A percentile compares a stretch with the other conserved stretches of the same genome.
phyloP scores from a whole-genome alignment of 768 basidiomycete genomes.

The Amanita rubescens region DNA sequence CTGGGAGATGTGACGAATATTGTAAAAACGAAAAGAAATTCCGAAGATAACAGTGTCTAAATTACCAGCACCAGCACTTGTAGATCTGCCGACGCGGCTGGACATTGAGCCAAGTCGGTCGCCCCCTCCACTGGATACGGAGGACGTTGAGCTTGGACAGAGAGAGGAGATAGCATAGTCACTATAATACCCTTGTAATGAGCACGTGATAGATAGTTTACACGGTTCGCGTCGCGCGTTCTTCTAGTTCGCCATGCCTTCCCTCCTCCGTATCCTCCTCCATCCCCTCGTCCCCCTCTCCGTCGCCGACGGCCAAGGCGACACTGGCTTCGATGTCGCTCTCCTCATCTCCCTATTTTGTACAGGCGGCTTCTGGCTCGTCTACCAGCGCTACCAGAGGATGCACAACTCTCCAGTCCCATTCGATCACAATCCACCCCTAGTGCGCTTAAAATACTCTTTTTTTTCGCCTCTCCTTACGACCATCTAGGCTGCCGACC shows the following conservation, averaged over 20 bases:
- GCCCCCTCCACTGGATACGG: conserved; percentile 37
- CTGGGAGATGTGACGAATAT: conserved; percentile 13
- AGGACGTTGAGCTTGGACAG: conserved; percentile 45
- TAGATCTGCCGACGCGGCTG: conserved; percentile 57
- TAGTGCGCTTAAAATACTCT: conserved; percentile 31
- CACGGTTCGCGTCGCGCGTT: neutral
- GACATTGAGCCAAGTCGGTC: conserved; percentile 46
- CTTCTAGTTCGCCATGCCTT: conserved; percentile 26
- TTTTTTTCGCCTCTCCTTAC: conserved; percentile 1
- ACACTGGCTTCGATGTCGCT: conserved; percentile 50
- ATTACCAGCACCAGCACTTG: conserved; percentile 63
- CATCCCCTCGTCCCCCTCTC: conserved; percentile 27
- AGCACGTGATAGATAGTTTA: conserved; percentile 3
- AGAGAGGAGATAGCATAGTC: conserved; percentile 6
- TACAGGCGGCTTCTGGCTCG: conserved; percentile 73
- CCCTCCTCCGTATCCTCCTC: conserved; percentile 40
- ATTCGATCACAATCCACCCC: conserved; percentile 52
- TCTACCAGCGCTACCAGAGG: conserved; percentile 67
- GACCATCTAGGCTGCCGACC: conserved; percentile 43
- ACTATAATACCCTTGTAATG: neutral
- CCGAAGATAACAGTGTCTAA: conserved; percentile 61
- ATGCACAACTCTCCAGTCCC: conserved; percentile 66
- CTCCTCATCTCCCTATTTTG: conserved; percentile 67
- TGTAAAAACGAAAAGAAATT: conserved; percentile 20
- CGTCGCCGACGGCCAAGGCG: conserved; percentile 42